These are phyloP conservation scores for Malbranchea zuffiana DNA, from an alignment of 2,329 filamentous ascomycete genomes.

Conservation along the genomic window DNA sequence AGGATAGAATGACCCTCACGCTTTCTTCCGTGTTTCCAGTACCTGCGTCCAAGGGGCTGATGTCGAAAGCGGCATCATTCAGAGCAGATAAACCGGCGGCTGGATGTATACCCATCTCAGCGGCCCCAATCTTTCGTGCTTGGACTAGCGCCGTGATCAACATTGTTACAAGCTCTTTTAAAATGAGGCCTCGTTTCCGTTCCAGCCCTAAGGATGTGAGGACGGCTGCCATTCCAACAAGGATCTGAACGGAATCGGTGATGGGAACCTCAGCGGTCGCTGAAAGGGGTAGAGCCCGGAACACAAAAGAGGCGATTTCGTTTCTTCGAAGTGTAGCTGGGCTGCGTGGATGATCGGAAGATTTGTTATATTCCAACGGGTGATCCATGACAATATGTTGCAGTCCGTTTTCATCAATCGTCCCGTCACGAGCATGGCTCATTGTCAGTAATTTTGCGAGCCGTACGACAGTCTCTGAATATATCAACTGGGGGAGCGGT, in stretches of 20 bases:
- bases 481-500: conserved; percentile 43
- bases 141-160: conserved; percentile 78
- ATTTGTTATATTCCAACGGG: conserved; percentile 28
- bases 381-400: conserved; percentile 50
- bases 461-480: conserved; percentile 47
- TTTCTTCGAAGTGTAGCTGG: conserved; percentile 44
- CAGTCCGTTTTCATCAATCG: conserved; percentile 41
- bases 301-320: conserved; percentile 54
- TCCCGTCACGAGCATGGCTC: conserved; percentile 41
- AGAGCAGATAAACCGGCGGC: conserved; percentile 73
- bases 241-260: conserved; percentile 64
- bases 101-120: conserved; percentile 92
- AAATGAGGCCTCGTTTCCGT: conserved; percentile 81
- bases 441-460: conserved; percentile 43
- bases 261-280: conserved; percentile 52
- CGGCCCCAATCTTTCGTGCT: conserved; percentile 81
- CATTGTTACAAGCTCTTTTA: conserved; percentile 73
- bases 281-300: conserved; percentile 59
- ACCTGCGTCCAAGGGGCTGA: conserved; percentile 34
- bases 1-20: conserved; percentile 29
- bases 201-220: conserved; percentile 67
- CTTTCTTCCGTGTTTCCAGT: conserved; percentile 34
- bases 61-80: conserved; percentile 41
- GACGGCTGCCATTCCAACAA: conserved; percentile 81
- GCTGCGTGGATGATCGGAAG: conserved; percentile 27